Conservation (phyloP, 441 rosid species). For the Adansonia madagascariensis region DNA sequence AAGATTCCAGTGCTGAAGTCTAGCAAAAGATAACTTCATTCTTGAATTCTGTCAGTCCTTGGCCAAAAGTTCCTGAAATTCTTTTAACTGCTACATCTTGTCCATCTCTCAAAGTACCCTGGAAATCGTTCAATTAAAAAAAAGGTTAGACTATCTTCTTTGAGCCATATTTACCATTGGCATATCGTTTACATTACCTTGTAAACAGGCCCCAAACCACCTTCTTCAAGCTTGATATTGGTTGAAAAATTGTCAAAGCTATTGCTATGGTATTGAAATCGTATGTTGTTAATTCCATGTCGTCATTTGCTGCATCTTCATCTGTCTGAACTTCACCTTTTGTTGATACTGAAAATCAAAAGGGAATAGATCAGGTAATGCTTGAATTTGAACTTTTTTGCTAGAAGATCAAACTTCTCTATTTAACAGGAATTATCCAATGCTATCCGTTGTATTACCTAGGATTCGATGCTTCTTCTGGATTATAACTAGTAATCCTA, state of each 20-base stretch:
- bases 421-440: no score
- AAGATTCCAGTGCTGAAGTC: constrained; percentile 53
- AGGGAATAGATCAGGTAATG: background rate
- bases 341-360: background rate
- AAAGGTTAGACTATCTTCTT: no score
- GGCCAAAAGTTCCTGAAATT: constrained; percentile 45
- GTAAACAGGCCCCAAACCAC: constrained; percentile 47
- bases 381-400: no score
- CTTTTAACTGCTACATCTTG: constrained; percentile 56
- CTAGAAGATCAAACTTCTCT: no score
- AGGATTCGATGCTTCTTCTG: background rate
- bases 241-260: constrained; percentile 37
- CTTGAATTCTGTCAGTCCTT: constrained; percentile 49
- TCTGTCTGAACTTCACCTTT: background rate
- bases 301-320: background rate
- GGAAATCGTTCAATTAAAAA: background rate
- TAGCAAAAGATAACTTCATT: constrained; percentile 39
- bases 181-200: constrained; percentile 29
- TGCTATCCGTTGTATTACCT: background rate
- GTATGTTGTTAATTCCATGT: constrained; percentile 31
- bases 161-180: background rate
- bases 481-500: background rate
- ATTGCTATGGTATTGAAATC: constrained; percentile 25
- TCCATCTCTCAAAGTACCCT: constrained; percentile 35
- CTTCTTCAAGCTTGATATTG: constrained; percentile 29